Evolutionary conservation across 768 basidiomycete genomes (phyloP), one percentile per base, ranked within the genome.

Genomic region (Termitomyces sp.): DNA sequence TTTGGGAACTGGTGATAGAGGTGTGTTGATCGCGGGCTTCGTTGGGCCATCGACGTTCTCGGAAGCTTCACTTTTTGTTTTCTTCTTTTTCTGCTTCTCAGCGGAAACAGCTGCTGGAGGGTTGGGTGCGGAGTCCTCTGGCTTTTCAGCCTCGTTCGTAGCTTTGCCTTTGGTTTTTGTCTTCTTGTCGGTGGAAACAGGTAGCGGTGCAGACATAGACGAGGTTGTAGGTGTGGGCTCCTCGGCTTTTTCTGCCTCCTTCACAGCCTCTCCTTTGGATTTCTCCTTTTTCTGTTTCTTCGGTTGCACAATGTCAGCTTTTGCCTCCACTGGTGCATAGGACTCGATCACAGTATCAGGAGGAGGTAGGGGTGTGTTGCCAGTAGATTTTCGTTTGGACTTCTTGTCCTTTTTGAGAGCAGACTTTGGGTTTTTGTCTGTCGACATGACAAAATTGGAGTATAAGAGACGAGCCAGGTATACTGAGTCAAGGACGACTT

Each of bases 371-470:
- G 55, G 23, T 19, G 49, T 37, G 25, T 59, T 62, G 16, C 59
- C 61, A n/a, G 44, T 45, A 35, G 63, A 57, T 56, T 70, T 69
- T 34, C 62, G 64, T 42, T 65, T 66, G 21, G 60, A 42, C 42
- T 63, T 68, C 44, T 66, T 71, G 54, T 62, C 60, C 45, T 63
- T 63, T 52, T 66, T 66, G 14, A 60, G 56, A 23, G 58, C 51
- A 16, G 53, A 32, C 17, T 58, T 61, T 17, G 44, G 58, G 23
- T 63, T 55, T 8, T 54, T 60, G 57, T 64, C 60, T 43, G 63
- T 38, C n/a, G 65, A 60, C 64, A 62, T 63, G 21, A 38, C 45
- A 44, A 44, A 31, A 17, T 10, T n/a, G 56, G 19, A 47, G 50
- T 31, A 43, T 31, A 42, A 50, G 48, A 34, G 10, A 40, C 12